Conservation (phyloP, 306 rosid species). For the Inga laurina region DNA sequence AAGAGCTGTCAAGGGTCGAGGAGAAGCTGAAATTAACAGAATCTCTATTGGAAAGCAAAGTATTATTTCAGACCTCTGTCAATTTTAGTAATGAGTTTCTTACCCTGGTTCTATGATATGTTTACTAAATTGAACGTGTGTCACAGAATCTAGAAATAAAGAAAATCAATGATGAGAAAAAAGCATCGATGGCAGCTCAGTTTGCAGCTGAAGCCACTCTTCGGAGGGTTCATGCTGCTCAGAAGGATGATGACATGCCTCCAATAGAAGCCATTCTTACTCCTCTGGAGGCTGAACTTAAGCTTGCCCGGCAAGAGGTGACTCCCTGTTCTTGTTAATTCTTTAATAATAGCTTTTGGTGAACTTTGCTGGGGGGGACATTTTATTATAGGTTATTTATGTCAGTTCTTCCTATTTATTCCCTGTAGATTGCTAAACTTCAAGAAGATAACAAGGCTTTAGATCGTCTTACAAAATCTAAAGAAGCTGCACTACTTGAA, state of each 20-base stretch:
- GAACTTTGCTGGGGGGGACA: conserved; percentile 15
- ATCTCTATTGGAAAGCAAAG: conserved; percentile 95
- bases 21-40: conserved; percentile 93
- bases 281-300: conserved; percentile 98
- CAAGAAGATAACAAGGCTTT: conserved; percentile 97
- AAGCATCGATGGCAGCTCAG: conserved; percentile 99
- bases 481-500: conserved; percentile 97
- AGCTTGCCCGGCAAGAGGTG: conserved; percentile 98
- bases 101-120: conserved; percentile 19
- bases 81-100: conserved; percentile 13
- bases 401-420: conserved; percentile 35
- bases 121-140: conserved; percentile 35
- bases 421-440: conserved; percentile 88
- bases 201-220: conserved; percentile 99
- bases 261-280: conserved; percentile 99
- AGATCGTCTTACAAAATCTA: conserved; percentile 97
- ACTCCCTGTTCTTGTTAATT: conserved; percentile 20
- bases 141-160: conserved; percentile 98
- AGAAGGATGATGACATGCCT: conserved; percentile 99
- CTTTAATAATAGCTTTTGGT: conserved; percentile 1
- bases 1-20: conserved; percentile 82
- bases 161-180: conserved; percentile 99
- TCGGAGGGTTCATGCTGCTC: conserved; percentile 99
- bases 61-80: conserved; percentile 42
- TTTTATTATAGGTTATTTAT: conserved; percentile 13